These are phyloP conservation scores for Lophiostoma macrostomum DNA, from an alignment of 495 filamentous ascomycete species.

Conservation along the genomic window DNA sequence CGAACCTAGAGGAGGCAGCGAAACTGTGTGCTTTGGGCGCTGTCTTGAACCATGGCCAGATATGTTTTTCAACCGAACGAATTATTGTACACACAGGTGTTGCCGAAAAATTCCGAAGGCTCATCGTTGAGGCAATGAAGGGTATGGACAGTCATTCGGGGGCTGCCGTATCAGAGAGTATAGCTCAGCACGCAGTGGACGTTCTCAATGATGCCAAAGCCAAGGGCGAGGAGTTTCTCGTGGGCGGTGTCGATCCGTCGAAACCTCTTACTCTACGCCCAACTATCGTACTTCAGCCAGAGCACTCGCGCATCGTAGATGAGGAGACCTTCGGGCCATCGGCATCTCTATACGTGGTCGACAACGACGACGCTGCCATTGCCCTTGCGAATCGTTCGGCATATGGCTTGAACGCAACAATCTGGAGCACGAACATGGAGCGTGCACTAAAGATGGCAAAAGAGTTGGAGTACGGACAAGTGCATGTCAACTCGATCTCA, in stretches of 20 bases:
- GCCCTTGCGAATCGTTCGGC: conserved; percentile 43
- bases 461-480: conserved; percentile 39
- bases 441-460: conserved; percentile 39
- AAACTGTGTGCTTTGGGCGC: conserved; percentile 35
- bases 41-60: conserved; percentile 40
- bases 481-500: conserved; percentile 78
- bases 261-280: conserved; percentile 18
- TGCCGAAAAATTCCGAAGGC: conserved; percentile 15
- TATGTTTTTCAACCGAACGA: conserved; percentile 41
- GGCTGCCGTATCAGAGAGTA: conserved; percentile 25
- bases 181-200: conserved; percentile 32
- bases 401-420: conserved; percentile 40
- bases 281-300: conserved; percentile 32
- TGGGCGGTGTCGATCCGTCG: conserved; percentile 29
- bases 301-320: conserved; percentile 54
- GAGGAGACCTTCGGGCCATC: conserved; percentile 81
- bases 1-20: conserved; percentile 35
- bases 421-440: conserved; percentile 40
- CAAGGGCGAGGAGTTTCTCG: conserved; percentile 28
- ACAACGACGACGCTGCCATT: conserved; percentile 38
- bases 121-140: conserved; percentile 27
- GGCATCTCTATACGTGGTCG: conserved; percentile 57
- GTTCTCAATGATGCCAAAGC: conserved; percentile 30
- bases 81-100: conserved; percentile 35
- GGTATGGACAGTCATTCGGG: conserved; percentile 36